Conservation (phyloP, 345 rosid species). For the Erysimum cheiranthoides region DNA sequence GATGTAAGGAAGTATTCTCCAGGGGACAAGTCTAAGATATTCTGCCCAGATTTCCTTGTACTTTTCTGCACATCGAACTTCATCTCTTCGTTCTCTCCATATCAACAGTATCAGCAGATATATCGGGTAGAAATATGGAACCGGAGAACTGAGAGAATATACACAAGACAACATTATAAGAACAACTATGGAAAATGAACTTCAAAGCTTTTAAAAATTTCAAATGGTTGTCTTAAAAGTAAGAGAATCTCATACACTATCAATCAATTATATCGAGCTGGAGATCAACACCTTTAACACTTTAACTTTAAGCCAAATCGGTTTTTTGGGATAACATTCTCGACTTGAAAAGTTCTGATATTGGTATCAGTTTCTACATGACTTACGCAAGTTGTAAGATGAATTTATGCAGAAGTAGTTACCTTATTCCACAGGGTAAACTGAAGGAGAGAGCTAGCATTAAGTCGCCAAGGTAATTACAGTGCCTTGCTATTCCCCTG, state of each 20-base stretch:
- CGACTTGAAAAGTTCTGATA: background rate
- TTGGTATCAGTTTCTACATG: background rate
- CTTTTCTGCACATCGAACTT: constrained; percentile 86
- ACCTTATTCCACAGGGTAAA: constrained; percentile 93
- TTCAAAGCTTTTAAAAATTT: constrained; percentile 16
- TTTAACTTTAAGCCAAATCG: constrained; percentile 5
- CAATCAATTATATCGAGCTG: background rate
- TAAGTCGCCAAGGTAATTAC: constrained; percentile 93
- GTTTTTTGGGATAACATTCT: background rate
- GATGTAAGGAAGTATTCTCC: constrained; percentile 90
- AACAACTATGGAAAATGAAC: background rate
- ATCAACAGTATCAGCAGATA: constrained; percentile 82
- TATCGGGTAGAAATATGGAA: constrained; percentile 85
- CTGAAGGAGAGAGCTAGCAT: constrained; percentile 92
- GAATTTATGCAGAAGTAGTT: constrained; percentile 19
- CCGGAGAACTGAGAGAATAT: constrained; percentile 61
- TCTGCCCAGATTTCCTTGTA: constrained; percentile 86
- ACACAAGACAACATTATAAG: constrained; percentile 11
- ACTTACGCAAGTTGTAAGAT: constrained; percentile 20
- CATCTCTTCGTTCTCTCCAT: constrained; percentile 94
- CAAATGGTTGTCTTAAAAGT: constrained; percentile 10
- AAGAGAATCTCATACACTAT: constrained; percentile 15
- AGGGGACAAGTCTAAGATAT: constrained; percentile 76
- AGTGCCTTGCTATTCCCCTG: constrained; percentile 98
- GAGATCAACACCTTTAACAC: constrained; percentile 11